Evolutionary conservation across 2,329 filamentous ascomycete genomes (phyloP).

Genomic region (Westerdykella ornata): DNA sequence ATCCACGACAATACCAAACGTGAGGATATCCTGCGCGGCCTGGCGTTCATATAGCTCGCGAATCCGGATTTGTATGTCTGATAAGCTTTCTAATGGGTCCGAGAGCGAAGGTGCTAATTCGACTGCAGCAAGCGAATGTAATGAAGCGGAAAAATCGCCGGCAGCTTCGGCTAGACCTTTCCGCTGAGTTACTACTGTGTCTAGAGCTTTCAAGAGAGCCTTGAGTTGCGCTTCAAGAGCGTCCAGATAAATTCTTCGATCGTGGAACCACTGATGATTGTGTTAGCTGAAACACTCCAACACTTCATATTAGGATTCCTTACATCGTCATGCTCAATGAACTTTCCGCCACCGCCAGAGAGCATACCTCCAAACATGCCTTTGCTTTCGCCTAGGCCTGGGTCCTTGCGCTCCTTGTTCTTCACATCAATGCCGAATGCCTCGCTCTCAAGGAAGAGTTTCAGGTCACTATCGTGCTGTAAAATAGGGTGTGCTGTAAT

Average conservation of each 20-base stretch:
- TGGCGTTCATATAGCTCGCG: slow-evolving; percentile 93
- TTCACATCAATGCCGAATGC: slow-evolving; percentile 94
- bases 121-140: slow-evolving; percentile 88
- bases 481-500: slow-evolving; percentile 80
- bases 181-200: slow-evolving; percentile 83
- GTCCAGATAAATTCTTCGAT: slow-evolving; percentile 89
- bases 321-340: slow-evolving; percentile 95
- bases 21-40: slow-evolving; percentile 92
- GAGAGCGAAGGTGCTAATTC: slow-evolving; percentile 86
- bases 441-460: slow-evolving; percentile 95
- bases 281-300: slow-evolving; percentile 9
- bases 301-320: slow-evolving; percentile 35
- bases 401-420: slow-evolving; percentile 90
- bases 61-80: slow-evolving; percentile 88
- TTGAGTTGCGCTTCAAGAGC: slow-evolving; percentile 88
- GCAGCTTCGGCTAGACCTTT: slow-evolving; percentile 92
- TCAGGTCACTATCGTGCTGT: slow-evolving; percentile 88
- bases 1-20: slow-evolving; percentile 93
- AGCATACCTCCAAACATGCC: slow-evolving; percentile 81
- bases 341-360: slow-evolving; percentile 70
- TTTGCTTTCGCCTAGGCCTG: slow-evolving; percentile 80
- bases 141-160: slow-evolving; percentile 82
- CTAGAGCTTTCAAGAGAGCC: slow-evolving; percentile 84
- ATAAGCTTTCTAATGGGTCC: slow-evolving; percentile 81
- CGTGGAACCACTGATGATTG: slow-evolving; percentile 78